Base-by-base conservation (phyloP, 306 rosid species). In the Inga laurina region DNA sequence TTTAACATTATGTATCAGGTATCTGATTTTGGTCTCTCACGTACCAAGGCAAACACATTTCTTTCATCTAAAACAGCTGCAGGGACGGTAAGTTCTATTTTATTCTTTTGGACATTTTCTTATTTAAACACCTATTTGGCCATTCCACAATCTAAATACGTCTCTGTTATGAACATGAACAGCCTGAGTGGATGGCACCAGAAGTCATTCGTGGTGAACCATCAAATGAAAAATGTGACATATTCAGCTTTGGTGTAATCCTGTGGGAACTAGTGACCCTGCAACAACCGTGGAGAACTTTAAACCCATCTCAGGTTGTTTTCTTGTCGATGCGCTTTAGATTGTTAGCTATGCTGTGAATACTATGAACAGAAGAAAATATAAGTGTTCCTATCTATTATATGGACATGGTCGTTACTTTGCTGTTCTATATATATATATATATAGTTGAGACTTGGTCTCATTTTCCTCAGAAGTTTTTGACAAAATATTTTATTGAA, bases 161-260 rank as follows among this genome's bases (percentile, higher is more conserved):
- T 48, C 76, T 21, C 51, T 45, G 22, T 24, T 46, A 39, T 86
- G 68, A 18, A 78, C 57, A 37, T 54, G 62, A 62, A 79, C 75
- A 89, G 92, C 92, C 99, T 48, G 99, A 93, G 86, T 95, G 99
- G 99, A 93, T 95, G 99, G 99, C 99, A 75, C 99, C 99, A 45
- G 99, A 95, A 92, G 99, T 95, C 80, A 94, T 95, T 82, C 91
- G 92, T 59, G 91, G 93, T 54, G 97, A 95, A 81, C 94, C 72
- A 8, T 95, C 99, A 86, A 90, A 93, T 76, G 99, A 95, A 89
- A 95, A 93, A 81, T 91, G 94, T 24, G 98, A 95, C 78, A 89
- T 93, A 79, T 95, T 92, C 91, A 95, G 99, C 93, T 95, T 92
- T 83, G 99, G 93, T 78, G 93, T 95, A 67, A 92, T 95, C 79